Evolutionary conservation across 176 grass and related monocot species (phyloP).

Genomic region (Dendrocalamus sinicus): DNA sequence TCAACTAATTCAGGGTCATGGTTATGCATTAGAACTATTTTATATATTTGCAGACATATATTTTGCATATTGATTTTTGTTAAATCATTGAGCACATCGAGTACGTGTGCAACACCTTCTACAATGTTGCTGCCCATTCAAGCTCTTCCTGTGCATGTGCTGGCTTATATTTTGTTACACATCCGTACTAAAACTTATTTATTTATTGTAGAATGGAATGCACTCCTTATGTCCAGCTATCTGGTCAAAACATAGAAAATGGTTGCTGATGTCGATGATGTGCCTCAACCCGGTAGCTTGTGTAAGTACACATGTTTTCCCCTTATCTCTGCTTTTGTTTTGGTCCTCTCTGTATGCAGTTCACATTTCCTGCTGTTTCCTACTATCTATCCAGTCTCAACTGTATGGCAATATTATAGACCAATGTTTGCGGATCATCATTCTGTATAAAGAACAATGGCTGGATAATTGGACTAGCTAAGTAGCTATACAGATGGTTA

Average conservation of each 20-base stretch:
- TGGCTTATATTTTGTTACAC: neutral
- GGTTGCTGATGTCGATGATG: constrained; percentile 86
- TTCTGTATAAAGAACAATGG: constrained; percentile 14
- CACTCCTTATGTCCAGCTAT: constrained; percentile 74
- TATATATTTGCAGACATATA: neutral
- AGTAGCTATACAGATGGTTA: neutral
- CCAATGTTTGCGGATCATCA: neutral
- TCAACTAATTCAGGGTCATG: neutral
- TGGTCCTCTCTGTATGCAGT: neutral
- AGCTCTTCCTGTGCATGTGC: neutral
- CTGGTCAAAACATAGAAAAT: constrained; percentile 84
- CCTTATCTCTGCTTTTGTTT: neutral
- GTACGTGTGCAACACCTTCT: neutral
- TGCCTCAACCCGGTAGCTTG: constrained; percentile 73
- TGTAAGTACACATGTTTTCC: constrained; percentile 52
- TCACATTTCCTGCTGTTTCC: neutral
- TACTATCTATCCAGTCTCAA: constrained; percentile 8
- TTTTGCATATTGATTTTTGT: constrained; percentile 5
- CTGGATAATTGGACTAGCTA: neutral
- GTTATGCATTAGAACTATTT: neutral
- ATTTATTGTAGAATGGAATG: constrained; percentile 62
- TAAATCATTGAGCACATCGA: neutral
- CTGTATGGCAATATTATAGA: neutral
- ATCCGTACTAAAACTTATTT: constrained; percentile 9
- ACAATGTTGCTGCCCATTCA: neutral